Evolutionary conservation across 306 rosid genomes (phyloP).

Genomic region (Sophora flavescens): DNA sequence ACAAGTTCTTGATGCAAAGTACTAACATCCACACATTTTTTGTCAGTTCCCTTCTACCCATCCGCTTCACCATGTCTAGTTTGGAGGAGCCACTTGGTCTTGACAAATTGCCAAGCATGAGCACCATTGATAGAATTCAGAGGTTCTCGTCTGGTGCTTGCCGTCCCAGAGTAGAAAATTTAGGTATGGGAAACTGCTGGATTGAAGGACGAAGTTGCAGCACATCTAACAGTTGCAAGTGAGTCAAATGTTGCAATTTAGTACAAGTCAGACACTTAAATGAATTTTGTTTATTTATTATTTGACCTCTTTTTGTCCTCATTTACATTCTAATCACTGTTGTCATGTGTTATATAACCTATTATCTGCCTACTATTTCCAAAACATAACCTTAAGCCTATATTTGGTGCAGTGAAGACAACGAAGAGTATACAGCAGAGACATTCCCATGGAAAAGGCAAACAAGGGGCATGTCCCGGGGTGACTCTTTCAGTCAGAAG

Average conservation of each 20-base stretch:
- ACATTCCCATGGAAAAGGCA: constrained; percentile 70
- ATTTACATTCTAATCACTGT: constrained; percentile 19
- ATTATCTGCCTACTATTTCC: constrained; percentile 6
- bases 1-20: constrained; percentile 1
- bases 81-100: constrained; percentile 80
- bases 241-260: constrained; percentile 26
- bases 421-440: constrained; percentile 54
- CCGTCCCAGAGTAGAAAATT: constrained; percentile 63
- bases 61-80: constrained; percentile 68
- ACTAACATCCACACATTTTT: constrained; percentile 29
- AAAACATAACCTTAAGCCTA: constrained; percentile 23
- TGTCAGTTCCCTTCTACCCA: constrained; percentile 40
- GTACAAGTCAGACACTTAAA: background rate
- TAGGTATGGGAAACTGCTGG: constrained; percentile 71
- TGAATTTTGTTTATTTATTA: background rate
- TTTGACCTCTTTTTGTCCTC: background rate
- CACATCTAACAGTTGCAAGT: constrained; percentile 70
- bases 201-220: constrained; percentile 70
- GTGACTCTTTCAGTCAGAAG: constrained; percentile 52
- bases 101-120: constrained; percentile 80
- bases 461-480: constrained; percentile 55
- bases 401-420: constrained; percentile 57
- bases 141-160: constrained; percentile 73
- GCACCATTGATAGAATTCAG: constrained; percentile 66
- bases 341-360: background rate